Base-by-base conservation (phyloP, 306 rosid species). In the Pyrus pyrifolia region DNA sequence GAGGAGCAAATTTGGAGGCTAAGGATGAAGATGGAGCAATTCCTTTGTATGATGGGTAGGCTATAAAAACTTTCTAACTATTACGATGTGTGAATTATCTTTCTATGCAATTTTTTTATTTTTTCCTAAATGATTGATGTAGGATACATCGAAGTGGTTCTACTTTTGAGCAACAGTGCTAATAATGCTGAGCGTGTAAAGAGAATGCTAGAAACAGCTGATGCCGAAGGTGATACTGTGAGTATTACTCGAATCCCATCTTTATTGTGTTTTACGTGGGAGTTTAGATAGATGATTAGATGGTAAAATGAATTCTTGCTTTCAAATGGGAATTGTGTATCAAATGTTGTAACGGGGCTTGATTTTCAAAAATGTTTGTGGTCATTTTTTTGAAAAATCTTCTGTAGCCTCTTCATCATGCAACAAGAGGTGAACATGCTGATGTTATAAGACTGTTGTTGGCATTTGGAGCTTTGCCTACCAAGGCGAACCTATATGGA, bases 371-470 rank as follows among this genome's bases (percentile, higher is more conserved):
- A 58, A 42, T 44, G 40, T 5, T 74, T 29, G 65, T 38, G 42
- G 62, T 80, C 25, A 18, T 82, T 57, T 1, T 57, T 3, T 74
- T 78, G 58, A 71, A 42, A 78, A 70, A 29, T 23, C 74, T 78
- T 86, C 57, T n/a, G 30, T 84, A 90, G 98, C 98, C 97, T 81
- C 96, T 95, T 76, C 97, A 92, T 78, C 97, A 95, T 68, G 98
- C 98, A 0, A 97, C 97, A 35, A 89, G 98, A 83, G 97, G 97
- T 33, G 97, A 95, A 81, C 98, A 95, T 83, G 84, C 83, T 52
- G 88, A 82, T 72, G 81, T 91, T 55, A 67, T 91, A 81, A 81
- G 89, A 68, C 60, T 86, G 74, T 81, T 92, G 83, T 77, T 92
- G 63, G 82, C 91, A 74, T 75, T 85, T 61, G 97, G 97, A 11